Conservation (phyloP, 345 rosid genomes). For the Lenwebbia sp. region DNA sequence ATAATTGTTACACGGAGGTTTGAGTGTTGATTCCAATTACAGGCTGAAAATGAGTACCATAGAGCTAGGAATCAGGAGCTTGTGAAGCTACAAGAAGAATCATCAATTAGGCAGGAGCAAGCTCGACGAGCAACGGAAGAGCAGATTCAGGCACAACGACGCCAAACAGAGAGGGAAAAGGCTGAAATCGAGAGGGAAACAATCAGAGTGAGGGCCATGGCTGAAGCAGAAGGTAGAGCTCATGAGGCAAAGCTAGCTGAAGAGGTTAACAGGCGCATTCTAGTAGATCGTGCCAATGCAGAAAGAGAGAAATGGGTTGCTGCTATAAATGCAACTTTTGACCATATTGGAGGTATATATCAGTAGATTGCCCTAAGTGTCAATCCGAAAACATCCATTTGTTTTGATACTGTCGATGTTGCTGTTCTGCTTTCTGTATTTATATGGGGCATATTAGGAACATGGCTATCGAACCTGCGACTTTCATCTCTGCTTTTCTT, state of each 20-base stretch:
- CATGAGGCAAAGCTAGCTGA: conserved; percentile 95
- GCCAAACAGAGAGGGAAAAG: conserved; percentile 93
- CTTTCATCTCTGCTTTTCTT: neutral
- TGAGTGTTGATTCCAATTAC: conserved; percentile 16
- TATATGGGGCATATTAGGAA: neutral
- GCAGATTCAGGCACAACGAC: conserved; percentile 86
- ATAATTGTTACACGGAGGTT: neutral
- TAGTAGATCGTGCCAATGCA: conserved; percentile 93
- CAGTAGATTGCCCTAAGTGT: neutral
- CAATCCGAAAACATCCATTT: neutral
- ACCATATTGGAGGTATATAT: conserved; percentile 79
- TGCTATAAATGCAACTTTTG: conserved; percentile 87
- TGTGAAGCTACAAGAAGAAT: conserved; percentile 87
- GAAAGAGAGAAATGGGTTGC: conserved; percentile 98
- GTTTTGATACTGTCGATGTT: neutral
- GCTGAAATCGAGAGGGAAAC: conserved; percentile 99
- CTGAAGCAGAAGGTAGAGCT: conserved; percentile 99
- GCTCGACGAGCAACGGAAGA: conserved; percentile 92
- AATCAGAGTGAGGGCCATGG: conserved; percentile 82
- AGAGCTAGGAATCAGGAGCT: conserved; percentile 94
- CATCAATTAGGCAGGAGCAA: conserved; percentile 77
- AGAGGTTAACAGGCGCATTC: conserved; percentile 82
- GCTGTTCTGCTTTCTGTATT: neutral
- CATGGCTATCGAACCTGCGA: neutral
- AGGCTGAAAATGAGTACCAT: conserved; percentile 88